A percentile compares a stretch with the other conserved stretches of the same genome.
phyloP scores from a whole-genome alignment of 768 basidiomycete species.

The Pisolithus tinctorius region DNA sequence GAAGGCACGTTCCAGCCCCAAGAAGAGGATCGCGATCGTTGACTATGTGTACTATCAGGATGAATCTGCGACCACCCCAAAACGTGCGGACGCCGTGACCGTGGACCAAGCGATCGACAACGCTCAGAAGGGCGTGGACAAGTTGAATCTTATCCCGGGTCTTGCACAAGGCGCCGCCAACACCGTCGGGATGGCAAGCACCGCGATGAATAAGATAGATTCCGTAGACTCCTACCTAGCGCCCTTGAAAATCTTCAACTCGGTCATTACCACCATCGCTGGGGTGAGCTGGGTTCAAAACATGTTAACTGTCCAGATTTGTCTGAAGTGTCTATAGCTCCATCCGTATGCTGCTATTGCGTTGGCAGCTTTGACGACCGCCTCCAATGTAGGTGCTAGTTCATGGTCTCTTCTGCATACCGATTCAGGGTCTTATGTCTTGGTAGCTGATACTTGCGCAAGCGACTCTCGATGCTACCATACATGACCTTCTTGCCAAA shows the following conservation, averaged over 20 bases:
- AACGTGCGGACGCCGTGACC: not conserved
- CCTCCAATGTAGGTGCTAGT: conserved; percentile 1
- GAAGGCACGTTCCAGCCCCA: too few species aligned
- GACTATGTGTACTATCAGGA: not conserved
- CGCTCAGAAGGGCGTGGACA: not conserved
- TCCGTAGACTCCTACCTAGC: not conserved
- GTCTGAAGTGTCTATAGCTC: not conserved
- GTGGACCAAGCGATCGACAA: not conserved
- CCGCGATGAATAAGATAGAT: not conserved
- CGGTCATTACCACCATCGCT: not conserved
- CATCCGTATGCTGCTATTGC: conserved; percentile 4
- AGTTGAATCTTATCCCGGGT: not conserved
- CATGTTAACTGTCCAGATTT: not conserved
- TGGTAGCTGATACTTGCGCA: conserved; percentile 1
- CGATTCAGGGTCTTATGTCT: not conserved
- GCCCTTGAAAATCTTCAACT: not conserved
- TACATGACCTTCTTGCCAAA: conserved; percentile 2
- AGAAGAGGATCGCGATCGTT: not conserved
- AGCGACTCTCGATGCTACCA: not conserved
- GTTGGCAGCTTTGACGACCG: not conserved
- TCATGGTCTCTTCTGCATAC: not conserved
- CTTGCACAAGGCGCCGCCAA: not conserved
- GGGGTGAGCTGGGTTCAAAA: not conserved
- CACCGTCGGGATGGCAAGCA: not conserved
- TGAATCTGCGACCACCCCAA: not conserved